Base-by-base conservation (phyloP, 345 rosid genomes). In the Isatis tinctoria region DNA sequence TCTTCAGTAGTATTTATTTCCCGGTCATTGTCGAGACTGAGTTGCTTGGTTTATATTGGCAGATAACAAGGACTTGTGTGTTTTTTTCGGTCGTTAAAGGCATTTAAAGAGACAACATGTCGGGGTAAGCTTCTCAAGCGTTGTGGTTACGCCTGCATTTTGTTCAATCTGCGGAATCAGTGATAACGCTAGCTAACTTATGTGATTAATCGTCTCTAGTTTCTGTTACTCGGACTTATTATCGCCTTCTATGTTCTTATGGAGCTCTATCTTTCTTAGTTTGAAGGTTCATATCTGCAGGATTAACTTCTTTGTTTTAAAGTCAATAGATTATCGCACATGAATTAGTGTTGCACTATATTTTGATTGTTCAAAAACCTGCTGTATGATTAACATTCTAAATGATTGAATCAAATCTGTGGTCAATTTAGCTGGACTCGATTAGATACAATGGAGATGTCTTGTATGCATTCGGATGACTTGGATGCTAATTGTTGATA, bases 41-140 rank as follows among this genome's bases (percentile, higher is more conserved):
- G 63, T 17, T 27, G 30, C 2, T 45, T 63, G 37, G 16, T 8
- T 24, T 27, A 1, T 56, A 54, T 3, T 70, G 60, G 37, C 80
- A 76, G 80, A 54, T 63, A 43, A 54, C 30, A 64, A 70, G 20
- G 12, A 27, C 20, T 44, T 63, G 0, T 68, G 30, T 2, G 36
- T 24, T 28, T 32, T 12, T 27, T 14, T n/a, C 12, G 6, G 22
- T 63, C 45, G 18, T 10, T 68, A 22, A 60, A 27, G 27, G 18
- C 47, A 60, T 40, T 39, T 30, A 69, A 63, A 62, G 65, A 76
- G 41, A 62, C 51, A 76, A 56, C 60, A 76, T 76, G 78, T 65
- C 78, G 1, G 72, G 78, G 78, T 74, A 66, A 66, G 78, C 18
- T 47, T 67, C 48, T 37, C 36, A 24, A 49, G 8, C 70, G 10